Base-by-base conservation (phyloP, 768 basidiomycete genomes). In the Russula compacta region DNA sequence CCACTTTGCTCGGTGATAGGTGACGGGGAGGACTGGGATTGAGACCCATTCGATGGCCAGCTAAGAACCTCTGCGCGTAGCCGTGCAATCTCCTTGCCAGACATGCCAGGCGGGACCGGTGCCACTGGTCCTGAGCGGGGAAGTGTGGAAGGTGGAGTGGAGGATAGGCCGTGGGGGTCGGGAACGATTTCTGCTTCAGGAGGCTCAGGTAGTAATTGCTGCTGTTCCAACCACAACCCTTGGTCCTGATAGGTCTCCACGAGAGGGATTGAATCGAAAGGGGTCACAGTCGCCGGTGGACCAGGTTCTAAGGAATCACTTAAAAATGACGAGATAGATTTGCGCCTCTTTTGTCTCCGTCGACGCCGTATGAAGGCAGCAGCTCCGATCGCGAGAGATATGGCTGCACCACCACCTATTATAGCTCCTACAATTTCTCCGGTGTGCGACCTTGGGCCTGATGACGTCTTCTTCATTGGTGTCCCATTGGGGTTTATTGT, bases 391-490 rank as follows among this genome's bases (percentile, higher is more conserved):
- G 50, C 29, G 6, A 6, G 6, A n/a, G 63, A 21, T 6, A 59
- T 10, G 4, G 33, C 46, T 3, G 19, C 58, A 49, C 60, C 5
- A 1, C 61, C 67, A 40, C 54, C 68, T 7, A 63, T 17, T 21
- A 59, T 35, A 15, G 57, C 66, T 9, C 67, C 67, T 11, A 43
- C 62, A 39, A 68, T 62, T 7, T 62, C 54, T 6, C 63, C 61
- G 0, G 46, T 39, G 40, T 64, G 57, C 12, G 42, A 51, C 40
- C 24, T 47, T 29, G 3, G 14, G 12, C 24, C 21, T 24, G 36
- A 15, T 6, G 9, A 11, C 5, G 5, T 6, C 11, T 1, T 24
- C 24, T 2, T 4, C 43, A n/a, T 8, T 17, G 46, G 6, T 17
- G 46, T 6, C 4, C 15, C n/a, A 38, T 44, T 54, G 9, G 39